Base-by-base conservation (phyloP, 306 rosid species). In the Castanea mollissima region DNA sequence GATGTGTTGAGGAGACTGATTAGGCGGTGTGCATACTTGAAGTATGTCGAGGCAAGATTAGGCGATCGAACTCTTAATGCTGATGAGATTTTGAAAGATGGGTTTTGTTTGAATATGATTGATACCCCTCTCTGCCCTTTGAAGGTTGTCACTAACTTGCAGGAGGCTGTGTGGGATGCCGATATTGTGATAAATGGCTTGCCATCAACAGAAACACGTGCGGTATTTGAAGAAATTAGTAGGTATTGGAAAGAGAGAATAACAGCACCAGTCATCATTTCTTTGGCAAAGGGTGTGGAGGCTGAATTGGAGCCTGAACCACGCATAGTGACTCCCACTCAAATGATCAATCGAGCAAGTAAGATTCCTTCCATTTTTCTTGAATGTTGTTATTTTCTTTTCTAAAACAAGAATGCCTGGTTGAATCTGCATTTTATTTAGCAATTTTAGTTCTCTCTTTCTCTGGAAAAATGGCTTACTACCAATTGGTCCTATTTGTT, bases 111-210 rank as follows among this genome's bases (percentile, higher is more conserved):
- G 88, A 94, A 94, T 74, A 94, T 94, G 97, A 89, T 94, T 55
- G 95, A 94, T 69, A 94, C 99, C 5, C 99, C 99, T 79, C 71
- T 94, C 51, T 92, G 97, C 73, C 97, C 98, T 82, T 78, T 94
- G 79, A 94, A 94, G 84, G 99, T 94, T 80, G 99, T 94, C 79
- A 94, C 92, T 6, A 94, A 92, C 75, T 87, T 94, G 88, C 97
- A 94, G 85, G 99, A 94, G 88, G 99, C 99, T 86, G 91, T 94
- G 12, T 94, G 99, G 99, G 99, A 94, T 86, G 99, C 99, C 25
- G 99, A 94, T 73, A 87, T 94, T 69, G 91, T 94, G 70, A 86
- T 94, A 29, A 94, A 94, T 86, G 97, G 99, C 55, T 82, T 92
- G 82, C 99, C 97, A 3, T 94, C 99, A 0, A 94, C 99, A 0